phyloP scores from a whole-genome alignment of 2,329 filamentous ascomycete species.

The Diplocarpon rosae region DNA sequence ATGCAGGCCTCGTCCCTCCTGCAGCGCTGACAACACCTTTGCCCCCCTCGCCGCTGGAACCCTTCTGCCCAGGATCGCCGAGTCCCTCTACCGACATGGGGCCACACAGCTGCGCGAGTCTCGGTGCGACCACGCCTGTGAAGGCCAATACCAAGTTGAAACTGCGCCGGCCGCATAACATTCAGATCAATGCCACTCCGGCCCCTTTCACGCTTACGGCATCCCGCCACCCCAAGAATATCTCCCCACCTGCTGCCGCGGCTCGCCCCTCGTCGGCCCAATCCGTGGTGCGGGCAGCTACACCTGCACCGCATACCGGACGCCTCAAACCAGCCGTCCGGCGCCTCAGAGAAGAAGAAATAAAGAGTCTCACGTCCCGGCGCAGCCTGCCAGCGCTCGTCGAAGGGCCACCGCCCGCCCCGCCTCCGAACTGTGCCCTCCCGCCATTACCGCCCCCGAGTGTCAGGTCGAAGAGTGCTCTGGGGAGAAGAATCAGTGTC shows the following conservation, averaged over 20 bases:
- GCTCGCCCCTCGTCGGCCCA: not conserved
- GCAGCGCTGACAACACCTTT: not conserved
- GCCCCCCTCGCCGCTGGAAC: not conserved
- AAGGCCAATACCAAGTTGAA: too few species aligned
- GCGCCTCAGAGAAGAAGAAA: constrained; percentile 5
- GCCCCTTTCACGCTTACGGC: too few species aligned
- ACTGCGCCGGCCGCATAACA: too few species aligned
- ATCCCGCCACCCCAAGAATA: too few species aligned
- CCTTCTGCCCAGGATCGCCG: too few species aligned
- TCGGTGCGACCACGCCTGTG: too few species aligned
- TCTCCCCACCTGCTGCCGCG: too few species aligned
- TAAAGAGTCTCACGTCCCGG: constrained; percentile 14
- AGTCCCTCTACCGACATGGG: too few species aligned
- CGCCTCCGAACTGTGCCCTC: constrained; percentile 25
- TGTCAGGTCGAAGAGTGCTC: not conserved
- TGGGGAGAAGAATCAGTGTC: not conserved
- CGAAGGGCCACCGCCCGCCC: constrained; percentile 24
- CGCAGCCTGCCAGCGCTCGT: constrained; percentile 21
- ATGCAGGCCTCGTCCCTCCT: not conserved
- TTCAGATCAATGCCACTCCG: too few species aligned
- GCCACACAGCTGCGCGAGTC: too few species aligned
- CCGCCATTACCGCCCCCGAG: constrained; percentile 23
- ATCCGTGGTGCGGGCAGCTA: not conserved
- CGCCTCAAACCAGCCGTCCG: constrained; percentile 5
- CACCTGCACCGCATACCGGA: not conserved